Conservation (phyloP, 768 basidiomycete species). For the Serendipita indica region DNA sequence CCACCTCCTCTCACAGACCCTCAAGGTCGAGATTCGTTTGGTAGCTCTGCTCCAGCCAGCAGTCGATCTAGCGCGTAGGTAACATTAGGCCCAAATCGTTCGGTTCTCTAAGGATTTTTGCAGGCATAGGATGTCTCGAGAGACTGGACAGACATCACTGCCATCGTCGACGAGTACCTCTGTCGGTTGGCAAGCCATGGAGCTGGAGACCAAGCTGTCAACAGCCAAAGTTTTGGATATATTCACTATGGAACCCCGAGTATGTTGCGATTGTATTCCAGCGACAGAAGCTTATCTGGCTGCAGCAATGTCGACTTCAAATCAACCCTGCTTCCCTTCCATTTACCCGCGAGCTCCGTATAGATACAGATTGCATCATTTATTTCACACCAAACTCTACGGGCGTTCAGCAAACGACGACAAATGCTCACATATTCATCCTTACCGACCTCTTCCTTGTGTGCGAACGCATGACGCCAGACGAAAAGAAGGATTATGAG, state of each 20-base stretch:
- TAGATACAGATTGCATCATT: constrained; percentile 55
- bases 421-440: constrained; percentile 67
- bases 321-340: constrained; percentile 67
- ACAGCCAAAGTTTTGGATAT: constrained; percentile 76
- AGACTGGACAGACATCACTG: constrained; percentile 39
- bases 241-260: constrained; percentile 91
- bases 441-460: constrained; percentile 87
- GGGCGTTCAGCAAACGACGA: constrained; percentile 54
- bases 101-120: not conserved
- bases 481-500: constrained; percentile 31
- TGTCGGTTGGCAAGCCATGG: constrained; percentile 43
- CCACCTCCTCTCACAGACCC: not conserved
- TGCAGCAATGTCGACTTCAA: constrained; percentile 80
- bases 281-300: constrained; percentile 2
- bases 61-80: constrained; percentile 7
- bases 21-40: not conserved
- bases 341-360: constrained; percentile 62
- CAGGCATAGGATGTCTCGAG: constrained; percentile 47
- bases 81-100: not conserved
- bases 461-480: constrained; percentile 65
- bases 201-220: constrained; percentile 67
- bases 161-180: constrained; percentile 37
- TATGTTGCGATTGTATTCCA: constrained; percentile 22
- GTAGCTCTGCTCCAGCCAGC: constrained; percentile 6
- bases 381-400: constrained; percentile 65